Evolutionary conservation across 2,329 filamentous ascomycete genomes (phyloP).

Genomic region (Aspergillus chevalieri): DNA sequence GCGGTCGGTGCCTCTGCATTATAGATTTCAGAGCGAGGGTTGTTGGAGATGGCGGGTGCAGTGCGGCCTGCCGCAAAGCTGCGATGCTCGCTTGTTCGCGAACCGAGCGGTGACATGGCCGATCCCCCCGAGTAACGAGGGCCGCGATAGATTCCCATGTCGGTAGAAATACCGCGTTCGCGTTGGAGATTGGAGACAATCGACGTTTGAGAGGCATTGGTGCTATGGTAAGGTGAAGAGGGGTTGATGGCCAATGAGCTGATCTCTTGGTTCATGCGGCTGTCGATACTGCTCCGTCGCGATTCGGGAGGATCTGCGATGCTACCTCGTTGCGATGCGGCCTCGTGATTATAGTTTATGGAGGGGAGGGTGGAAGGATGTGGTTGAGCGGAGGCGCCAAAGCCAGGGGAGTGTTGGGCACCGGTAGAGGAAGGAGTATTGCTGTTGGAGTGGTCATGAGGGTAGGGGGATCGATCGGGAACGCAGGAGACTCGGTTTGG

Average conservation of each 20-base stretch:
- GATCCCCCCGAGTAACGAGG: conserved; percentile 36
- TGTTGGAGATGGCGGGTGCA: conserved; percentile 44
- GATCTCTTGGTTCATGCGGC: conserved; percentile 45
- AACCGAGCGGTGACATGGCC: conserved; percentile 37
- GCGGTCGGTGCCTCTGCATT: conserved; percentile 45
- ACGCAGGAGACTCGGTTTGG: conserved; percentile 36
- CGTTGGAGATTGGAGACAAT: conserved; percentile 40
- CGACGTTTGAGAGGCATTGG: conserved; percentile 41
- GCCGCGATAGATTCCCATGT: conserved; percentile 35
- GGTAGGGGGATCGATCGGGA: conserved; percentile 38
- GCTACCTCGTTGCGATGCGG: conserved; percentile 39
- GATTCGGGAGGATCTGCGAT: conserved; percentile 40
- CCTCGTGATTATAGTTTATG: conserved; percentile 54
- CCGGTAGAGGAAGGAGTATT: conserved; percentile 33
- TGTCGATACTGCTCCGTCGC: conserved; percentile 45
- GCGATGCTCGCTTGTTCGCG: conserved; percentile 35
- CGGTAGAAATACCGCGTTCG: conserved; percentile 37
- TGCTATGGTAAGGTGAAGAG: conserved; percentile 43
- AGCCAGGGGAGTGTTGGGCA: conserved; percentile 34
- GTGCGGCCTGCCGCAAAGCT: conserved; percentile 41
- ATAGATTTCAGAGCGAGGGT: conserved; percentile 45
- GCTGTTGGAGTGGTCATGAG: conserved; percentile 31
- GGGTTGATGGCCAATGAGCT: conserved; percentile 43
- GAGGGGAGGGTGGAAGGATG: conserved; percentile 46
- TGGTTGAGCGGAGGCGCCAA: conserved; percentile 29